Evolutionary conservation across 306 rosid species (phyloP).

Genomic region (Lupinus albus): DNA sequence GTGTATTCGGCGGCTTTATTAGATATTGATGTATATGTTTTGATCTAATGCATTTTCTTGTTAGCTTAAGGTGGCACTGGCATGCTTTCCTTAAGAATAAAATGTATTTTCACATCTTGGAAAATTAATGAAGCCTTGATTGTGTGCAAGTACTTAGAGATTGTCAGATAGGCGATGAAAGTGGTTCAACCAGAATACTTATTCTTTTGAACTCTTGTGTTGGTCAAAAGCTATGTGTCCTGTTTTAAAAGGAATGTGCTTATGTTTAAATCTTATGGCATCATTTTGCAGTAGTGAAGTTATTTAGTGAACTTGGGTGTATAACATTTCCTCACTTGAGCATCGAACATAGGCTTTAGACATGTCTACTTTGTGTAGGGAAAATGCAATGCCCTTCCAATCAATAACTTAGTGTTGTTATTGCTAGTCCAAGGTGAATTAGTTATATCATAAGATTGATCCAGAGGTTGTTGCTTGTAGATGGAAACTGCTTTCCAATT

Average conservation of each 20-base stretch:
- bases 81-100: not conserved
- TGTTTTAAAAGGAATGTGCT: not conserved
- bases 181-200: not conserved
- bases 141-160: too few relatives aligned
- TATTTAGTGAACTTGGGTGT: not conserved
- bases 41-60: too few relatives aligned
- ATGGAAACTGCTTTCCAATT: slow-evolving; percentile 9
- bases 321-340: not conserved
- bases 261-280: not conserved
- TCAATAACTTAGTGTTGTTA: not conserved
- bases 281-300: not conserved
- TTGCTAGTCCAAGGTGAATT: slow-evolving; percentile 15
- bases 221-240: not conserved
- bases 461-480: slow-evolving; percentile 27
- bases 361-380: not conserved
- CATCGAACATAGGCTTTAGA: not conserved
- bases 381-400: not conserved
- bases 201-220: slow-evolving; percentile 21
- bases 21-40: not conserved
- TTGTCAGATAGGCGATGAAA: too few relatives aligned
- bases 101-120: not conserved
- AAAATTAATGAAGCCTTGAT: not conserved
- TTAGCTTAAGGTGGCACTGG: too few relatives aligned
- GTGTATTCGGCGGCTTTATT: not conserved
- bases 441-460: slow-evolving; percentile 17